Evolutionary conservation across 2,329 filamentous ascomycete species (phyloP).

Genomic region (Aspergillus luchuensis): DNA sequence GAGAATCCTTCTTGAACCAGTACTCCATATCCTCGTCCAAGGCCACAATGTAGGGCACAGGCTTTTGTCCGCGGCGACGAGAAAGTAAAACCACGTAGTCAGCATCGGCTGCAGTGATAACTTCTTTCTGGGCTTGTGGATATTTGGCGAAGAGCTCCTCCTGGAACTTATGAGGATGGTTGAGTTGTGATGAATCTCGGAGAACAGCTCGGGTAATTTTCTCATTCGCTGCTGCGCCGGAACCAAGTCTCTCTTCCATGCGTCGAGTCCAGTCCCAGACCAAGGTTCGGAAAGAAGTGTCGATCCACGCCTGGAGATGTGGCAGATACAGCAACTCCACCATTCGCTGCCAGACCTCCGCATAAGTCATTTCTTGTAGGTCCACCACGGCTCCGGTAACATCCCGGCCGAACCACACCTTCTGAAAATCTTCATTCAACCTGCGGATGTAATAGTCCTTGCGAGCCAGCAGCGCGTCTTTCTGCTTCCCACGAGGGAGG

Average conservation of each 20-base stretch:
- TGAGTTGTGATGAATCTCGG: background rate
- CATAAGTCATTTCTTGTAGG: slow-evolving; percentile 4
- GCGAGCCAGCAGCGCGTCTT: background rate
- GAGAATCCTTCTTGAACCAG: slow-evolving; percentile 12
- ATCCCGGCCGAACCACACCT: slow-evolving; percentile 2
- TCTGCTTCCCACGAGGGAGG: background rate
- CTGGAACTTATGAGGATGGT: background rate
- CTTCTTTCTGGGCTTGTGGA: background rate
- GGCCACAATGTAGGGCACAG: background rate
- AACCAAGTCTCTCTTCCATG: background rate
- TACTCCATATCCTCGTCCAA: background rate
- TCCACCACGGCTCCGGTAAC: background rate
- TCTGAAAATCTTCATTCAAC: slow-evolving; percentile 4
- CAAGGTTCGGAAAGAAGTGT: background rate
- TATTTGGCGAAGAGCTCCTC: background rate
- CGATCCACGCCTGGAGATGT: background rate
- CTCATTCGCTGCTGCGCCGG: background rate
- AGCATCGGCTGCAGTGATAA: background rate
- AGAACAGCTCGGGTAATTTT: background rate
- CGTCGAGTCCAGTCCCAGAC: background rate
- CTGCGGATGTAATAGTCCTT: background rate
- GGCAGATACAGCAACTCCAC: background rate
- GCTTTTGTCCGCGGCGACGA: background rate
- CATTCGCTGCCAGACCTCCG: background rate
- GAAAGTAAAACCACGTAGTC: background rate